Conservation (phyloP, 2,329 filamentous ascomycete genomes). For the Xylariaceae sp. region DNA sequence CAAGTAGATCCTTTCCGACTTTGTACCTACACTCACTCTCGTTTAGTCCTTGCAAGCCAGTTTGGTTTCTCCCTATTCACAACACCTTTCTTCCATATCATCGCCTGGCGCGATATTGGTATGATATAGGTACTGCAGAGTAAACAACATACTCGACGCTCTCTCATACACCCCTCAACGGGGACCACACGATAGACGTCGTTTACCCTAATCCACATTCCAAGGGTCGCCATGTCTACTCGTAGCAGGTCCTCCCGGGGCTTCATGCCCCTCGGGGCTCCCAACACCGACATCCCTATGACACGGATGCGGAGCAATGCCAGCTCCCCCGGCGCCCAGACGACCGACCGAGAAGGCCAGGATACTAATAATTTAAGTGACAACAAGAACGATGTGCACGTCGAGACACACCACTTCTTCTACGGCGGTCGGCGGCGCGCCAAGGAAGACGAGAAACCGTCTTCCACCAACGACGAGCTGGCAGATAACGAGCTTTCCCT, state of each 20-base stretch:
- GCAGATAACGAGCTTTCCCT: constrained; percentile 49
- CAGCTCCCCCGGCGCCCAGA: constrained; percentile 50
- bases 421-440: constrained; percentile 46
- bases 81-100: constrained; percentile 20
- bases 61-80: not conserved
- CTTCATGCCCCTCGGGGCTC: constrained; percentile 28
- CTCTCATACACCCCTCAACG: not conserved
- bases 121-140: constrained; percentile 5
- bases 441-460: constrained; percentile 36
- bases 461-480: constrained; percentile 40
- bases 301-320: constrained; percentile 49
- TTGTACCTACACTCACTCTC: too few species aligned
- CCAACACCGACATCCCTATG: constrained; percentile 27
- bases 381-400: constrained; percentile 28
- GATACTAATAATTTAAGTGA: constrained; percentile 24
- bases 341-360: constrained; percentile 38
- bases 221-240: constrained; percentile 25
- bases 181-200: not conserved
- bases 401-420: constrained; percentile 45
- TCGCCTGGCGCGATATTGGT: constrained; percentile 30
- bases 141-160: constrained; percentile 13
- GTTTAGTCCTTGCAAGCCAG: not conserved
- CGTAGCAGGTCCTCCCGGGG: constrained; percentile 26
- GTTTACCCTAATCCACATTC: not conserved
- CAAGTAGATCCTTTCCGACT: too few species aligned